phyloP scores from a whole-genome alignment of 331 rosid genomes.

The Quercus phellos region DNA sequence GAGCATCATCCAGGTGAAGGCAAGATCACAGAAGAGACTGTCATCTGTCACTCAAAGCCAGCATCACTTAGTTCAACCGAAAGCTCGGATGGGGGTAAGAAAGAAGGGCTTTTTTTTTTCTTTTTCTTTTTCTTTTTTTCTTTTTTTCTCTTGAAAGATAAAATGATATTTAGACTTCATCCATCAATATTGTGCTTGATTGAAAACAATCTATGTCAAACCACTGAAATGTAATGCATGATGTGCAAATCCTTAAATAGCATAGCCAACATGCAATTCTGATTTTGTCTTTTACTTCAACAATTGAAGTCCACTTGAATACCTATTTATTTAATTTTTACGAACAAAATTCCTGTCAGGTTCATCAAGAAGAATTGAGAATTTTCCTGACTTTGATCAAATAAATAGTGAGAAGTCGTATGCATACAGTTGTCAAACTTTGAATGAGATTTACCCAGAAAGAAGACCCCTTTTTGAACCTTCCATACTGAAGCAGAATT shows the following conservation, averaged over 20 bases:
- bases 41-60: conserved; percentile 85
- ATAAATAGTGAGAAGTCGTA: conserved; percentile 34
- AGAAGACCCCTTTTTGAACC: conserved; percentile 41
- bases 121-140: background rate
- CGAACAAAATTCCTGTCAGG: conserved; percentile 38
- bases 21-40: conserved; percentile 59
- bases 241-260: conserved; percentile 3
- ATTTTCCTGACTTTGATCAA: conserved; percentile 69
- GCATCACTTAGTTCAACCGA: conserved; percentile 90
- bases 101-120: background rate
- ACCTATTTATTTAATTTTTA: background rate
- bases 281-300: background rate
- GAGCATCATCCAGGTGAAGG: conserved; percentile 49
- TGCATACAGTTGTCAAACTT: conserved; percentile 39
- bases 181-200: background rate
- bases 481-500: conserved; percentile 24
- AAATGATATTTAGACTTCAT: background rate
- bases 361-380: conserved; percentile 86
- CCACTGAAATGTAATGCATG: background rate
- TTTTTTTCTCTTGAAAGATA: background rate
- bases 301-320: conserved; percentile 9
- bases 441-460: conserved; percentile 48
- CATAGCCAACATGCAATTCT: background rate
- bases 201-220: background rate
- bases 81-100: conserved; percentile 86